Conservation (phyloP, 371 early-diverging fungal genomes). For the Blastocladiella emersonii region DNA sequence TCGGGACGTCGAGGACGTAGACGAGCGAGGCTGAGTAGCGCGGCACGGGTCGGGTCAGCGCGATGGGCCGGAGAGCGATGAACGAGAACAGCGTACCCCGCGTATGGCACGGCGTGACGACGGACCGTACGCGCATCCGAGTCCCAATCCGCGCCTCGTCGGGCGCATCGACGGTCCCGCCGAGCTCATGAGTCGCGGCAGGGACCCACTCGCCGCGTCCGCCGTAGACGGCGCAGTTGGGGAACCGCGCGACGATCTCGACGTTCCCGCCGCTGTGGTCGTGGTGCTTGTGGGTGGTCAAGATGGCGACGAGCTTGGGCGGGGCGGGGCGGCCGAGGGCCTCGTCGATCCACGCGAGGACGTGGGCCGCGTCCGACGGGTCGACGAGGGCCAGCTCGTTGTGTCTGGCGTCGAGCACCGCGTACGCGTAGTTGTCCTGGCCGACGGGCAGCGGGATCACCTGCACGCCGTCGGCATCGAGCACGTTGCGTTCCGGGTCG, state of each 20-base stretch:
- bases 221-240: neutral
- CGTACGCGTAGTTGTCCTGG: no score
- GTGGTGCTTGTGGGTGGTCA: conserved; percentile 4
- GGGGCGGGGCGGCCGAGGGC: no score
- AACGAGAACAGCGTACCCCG: neutral
- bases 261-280: conserved; percentile 4
- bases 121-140: neutral
- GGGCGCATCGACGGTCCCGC: neutral
- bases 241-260: neutral
- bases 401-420: neutral
- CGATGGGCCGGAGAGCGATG: neutral
- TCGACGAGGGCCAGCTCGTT: neutral
- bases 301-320: neutral
- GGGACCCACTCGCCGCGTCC: neutral
- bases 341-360: neutral
- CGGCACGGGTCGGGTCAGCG: neutral
- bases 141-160: neutral
- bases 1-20: neutral
- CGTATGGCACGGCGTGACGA: neutral
- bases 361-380: neutral
- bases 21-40: neutral
- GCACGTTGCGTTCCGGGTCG: no score
- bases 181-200: neutral
- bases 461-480: no score
- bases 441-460: no score